A percentile compares a stretch with the other conserved stretches of the same genome.
phyloP scores from a whole-genome alignment of 2,329 filamentous ascomycete species.

The Sarocladium oryzae region DNA sequence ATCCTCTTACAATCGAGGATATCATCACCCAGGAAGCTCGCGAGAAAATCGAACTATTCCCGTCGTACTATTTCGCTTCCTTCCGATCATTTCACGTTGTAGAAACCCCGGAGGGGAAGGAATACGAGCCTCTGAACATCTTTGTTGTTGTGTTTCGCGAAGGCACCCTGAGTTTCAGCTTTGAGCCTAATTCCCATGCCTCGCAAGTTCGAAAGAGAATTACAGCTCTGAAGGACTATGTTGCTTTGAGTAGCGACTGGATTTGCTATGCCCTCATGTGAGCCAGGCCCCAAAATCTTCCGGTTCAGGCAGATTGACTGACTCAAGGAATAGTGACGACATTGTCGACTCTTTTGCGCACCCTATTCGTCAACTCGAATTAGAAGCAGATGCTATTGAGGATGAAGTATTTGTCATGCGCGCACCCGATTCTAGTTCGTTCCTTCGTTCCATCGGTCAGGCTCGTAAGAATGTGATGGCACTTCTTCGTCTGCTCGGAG shows the following conservation, averaged over 20 bases:
- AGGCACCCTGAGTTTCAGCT: constrained; percentile 91
- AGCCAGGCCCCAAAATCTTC: too few relatives aligned
- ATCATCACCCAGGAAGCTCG: constrained; percentile 92
- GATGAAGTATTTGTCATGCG: constrained; percentile 92
- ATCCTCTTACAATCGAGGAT: constrained; percentile 93
- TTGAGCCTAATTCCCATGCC: constrained; percentile 79
- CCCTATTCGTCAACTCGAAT: constrained; percentile 78
- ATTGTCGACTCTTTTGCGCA: constrained; percentile 96
- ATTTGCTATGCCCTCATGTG: constrained; percentile 97
- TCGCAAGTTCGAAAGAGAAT: constrained; percentile 88
- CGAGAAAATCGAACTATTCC: constrained; percentile 97
- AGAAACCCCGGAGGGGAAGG: constrained; percentile 69
- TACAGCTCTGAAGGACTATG: constrained; percentile 86
- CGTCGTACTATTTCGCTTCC: constrained; percentile 95
- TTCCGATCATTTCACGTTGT: constrained; percentile 87
- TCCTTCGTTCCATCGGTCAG: constrained; percentile 81
- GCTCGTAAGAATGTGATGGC: constrained; percentile 94
- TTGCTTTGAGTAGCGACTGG: constrained; percentile 93
- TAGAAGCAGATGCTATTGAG: constrained; percentile 87
- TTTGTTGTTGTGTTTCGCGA: constrained; percentile 97
- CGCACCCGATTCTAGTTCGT: constrained; percentile 79
- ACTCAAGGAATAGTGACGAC: constrained; percentile 61
- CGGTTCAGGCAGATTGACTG: too few relatives aligned
- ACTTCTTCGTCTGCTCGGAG: constrained; percentile 84
- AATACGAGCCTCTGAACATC: constrained; percentile 90